These are phyloP conservation scores for Pinus albicaulis DNA, from an alignment of 75 land plant genomes.

Conservation along the genomic window DNA sequence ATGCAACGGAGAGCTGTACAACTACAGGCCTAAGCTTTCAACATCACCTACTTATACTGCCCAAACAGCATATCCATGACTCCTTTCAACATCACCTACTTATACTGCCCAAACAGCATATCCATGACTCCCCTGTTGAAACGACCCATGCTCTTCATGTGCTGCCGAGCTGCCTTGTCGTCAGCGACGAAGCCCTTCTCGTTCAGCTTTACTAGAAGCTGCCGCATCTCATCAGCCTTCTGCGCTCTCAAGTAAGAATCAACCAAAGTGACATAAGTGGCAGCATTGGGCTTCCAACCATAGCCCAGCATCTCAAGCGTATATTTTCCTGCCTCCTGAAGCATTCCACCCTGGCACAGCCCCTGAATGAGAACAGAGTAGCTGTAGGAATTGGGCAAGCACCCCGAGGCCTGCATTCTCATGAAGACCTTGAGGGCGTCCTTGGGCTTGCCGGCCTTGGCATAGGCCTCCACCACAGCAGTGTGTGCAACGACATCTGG, in stretches of 20 bases:
- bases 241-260: constrained; percentile 43
- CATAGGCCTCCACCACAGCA: constrained; percentile 66
- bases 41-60: constrained; percentile 2
- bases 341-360: constrained; percentile 32
- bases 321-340: constrained; percentile 47
- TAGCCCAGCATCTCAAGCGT: constrained; percentile 49
- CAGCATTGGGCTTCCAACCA: constrained; percentile 46
- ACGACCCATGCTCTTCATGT: constrained; percentile 51
- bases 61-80: constrained; percentile 12
- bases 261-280: constrained; percentile 30
- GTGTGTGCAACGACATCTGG: constrained; percentile 79
- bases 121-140: constrained; percentile 12
- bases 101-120: constrained; percentile 9
- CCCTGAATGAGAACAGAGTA: constrained; percentile 55
- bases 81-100: neutral
- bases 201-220: constrained; percentile 42
- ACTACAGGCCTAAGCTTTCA: no score
- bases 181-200: constrained; percentile 42
- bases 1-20: no score
- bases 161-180: constrained; percentile 52
- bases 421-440: constrained; percentile 43
- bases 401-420: constrained; percentile 64
- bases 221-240: constrained; percentile 38
- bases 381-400: constrained; percentile 62
- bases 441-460: constrained; percentile 49